Evolutionary conservation across 768 basidiomycete species (phyloP), one percentile per base, ranked within the genome.

Genomic region (Hygrocybe punicea): DNA sequence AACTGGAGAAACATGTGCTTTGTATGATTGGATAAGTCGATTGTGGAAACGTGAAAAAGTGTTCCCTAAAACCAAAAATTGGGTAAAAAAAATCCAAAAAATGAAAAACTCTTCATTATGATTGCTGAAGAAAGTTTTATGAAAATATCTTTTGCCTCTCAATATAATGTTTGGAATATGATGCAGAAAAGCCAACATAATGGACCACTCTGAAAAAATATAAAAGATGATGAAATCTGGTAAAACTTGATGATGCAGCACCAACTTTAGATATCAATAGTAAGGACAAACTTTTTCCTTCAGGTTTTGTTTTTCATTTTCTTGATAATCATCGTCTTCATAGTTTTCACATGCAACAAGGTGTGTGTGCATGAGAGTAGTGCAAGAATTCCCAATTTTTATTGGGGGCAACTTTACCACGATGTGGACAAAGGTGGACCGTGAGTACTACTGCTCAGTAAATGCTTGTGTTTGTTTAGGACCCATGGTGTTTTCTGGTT

Each of bases 381-480:
- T 11, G 40, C 16, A 23, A 36, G 53, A 25, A 60, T 72, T 16
- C 67, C 67, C 5, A 68, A 72, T n/a, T 54, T 71, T 72, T 58
- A 42, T 69, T 23, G n/a, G 73, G 72, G 14, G 72, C 63, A 3
- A 23, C 58, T 10, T 56, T 72, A 3, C 74, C 73, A 6, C 23
- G 73, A 50, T 47, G 25, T 45, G n/a, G 74, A 75, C 57, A 47
- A 65, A 40, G 69, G 70, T 14, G n/a, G 66, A 71, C 53, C 57
- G 64, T 24, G 68, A 72, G 40, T 69, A 60, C 29, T 72, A 71
- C 57, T 72, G 69, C 57, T 16, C 45, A 8, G 63, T 66, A 6
- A n/a, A 73, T 74, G 71, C 49, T 72, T 4, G 63, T 65, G 5
- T n/a, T 58, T 72, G 10, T 69, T 72, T 46, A 67, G 64, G 35